Conservation (phyloP, 2,329 filamentous ascomycete genomes). For the Capronia americana region DNA sequence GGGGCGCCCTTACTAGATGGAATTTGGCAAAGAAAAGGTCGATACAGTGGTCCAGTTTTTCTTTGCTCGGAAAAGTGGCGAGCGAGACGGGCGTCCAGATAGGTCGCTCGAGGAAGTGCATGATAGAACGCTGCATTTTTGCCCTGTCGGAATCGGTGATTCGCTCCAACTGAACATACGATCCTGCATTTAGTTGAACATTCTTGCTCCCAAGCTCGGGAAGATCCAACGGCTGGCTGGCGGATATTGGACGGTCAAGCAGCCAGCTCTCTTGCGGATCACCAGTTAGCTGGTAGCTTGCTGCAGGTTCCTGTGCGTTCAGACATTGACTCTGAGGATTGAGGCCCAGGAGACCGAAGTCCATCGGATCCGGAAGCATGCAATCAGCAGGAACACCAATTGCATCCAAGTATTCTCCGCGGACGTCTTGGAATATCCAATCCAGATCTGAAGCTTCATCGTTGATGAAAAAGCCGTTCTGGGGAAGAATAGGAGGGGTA, state of each 20-base stretch:
- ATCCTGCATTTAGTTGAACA: background rate
- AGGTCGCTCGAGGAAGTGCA: background rate
- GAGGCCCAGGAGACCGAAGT: background rate
- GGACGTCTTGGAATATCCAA: constrained; percentile 11
- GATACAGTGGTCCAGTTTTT: constrained; percentile 20
- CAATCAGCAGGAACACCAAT: too few species aligned
- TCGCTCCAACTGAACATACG: background rate
- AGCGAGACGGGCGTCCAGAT: constrained; percentile 10
- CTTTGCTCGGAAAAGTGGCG: constrained; percentile 16
- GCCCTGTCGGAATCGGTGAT: background rate
- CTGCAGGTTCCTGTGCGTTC: background rate
- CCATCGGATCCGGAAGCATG: too few species aligned
- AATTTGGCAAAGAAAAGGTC: constrained; percentile 20
- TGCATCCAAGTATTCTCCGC: too few species aligned
- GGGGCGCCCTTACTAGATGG: background rate
- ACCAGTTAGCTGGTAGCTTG: background rate
- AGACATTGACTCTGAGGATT: background rate
- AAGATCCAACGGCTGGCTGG: background rate
- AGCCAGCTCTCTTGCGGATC: constrained; percentile 5
- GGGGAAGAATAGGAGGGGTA: background rate
- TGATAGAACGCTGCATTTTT: constrained; percentile 1
- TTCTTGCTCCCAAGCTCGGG: background rate
- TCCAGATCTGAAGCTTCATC: background rate
- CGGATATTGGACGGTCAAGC: background rate
- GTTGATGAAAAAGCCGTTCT: background rate